Base-by-base conservation (phyloP, 345 rosid genomes). In the Pelargonium nanum region DNA sequence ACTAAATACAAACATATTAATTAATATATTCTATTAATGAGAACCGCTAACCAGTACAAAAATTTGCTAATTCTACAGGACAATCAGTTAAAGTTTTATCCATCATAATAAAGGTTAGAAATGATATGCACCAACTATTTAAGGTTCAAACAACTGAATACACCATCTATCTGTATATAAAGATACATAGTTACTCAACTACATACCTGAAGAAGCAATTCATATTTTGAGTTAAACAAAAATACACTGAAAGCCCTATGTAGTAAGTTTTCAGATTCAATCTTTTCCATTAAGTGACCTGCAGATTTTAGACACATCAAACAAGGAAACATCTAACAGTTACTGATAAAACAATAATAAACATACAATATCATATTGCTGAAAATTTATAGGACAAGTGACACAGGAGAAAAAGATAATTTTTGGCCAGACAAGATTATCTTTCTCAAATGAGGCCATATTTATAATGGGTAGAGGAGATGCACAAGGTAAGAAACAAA, bases 171-270 rank as follows among this genome's bases (percentile, higher is more conserved):
- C 2, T 40, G 15, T 40, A 40, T 12, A 9, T 8, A 40, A 40
- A 40, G 48, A 12, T 40, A 12, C 2, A 2, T 40, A 10, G 5
- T 12, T 40, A 40, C 10, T 0, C 15, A 40, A 17, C 9, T 12
- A 45, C 24, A 67, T 71, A 93, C 99, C 97, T 93, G 99, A 70
- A 93, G 97, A 61, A 93, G 97, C 54, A 93, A 69, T 85, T 93
- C 99, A 60, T 87, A 86, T 60, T 88, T 93, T 19, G 97, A 75
- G 89, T 90, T 93, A 66, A 90, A 89, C 63, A 93, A 73, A 72
- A 93, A 93, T 9, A 93, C 99, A 59, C 99, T 93, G 72, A 93
- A 93, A 40, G 99, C 99, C 71, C 99, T 87, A 71, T 88, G 99
- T 63, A 93, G 83, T 73, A 86, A 61, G 62, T 84, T 81, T 63